phyloP scores from a whole-genome alignment of 2,329 filamentous ascomycete genomes.

The Pestalotiopsis sp. region DNA sequence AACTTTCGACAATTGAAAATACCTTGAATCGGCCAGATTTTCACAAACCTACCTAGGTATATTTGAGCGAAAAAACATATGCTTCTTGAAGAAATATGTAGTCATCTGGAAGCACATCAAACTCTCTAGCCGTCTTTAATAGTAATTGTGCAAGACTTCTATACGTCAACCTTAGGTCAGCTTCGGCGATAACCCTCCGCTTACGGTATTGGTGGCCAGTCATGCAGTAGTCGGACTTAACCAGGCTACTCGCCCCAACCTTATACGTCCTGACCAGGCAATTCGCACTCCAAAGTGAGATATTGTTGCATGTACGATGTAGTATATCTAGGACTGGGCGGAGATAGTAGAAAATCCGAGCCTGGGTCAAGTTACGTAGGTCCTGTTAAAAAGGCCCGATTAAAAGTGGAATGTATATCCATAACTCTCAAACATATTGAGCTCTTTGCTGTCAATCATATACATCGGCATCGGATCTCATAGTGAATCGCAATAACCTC shows the following conservation, averaged over 20 bases:
- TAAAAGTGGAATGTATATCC: not conserved
- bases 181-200: not conserved
- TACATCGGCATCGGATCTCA: no score
- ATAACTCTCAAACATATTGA: not conserved
- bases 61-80: no score
- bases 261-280: not conserved
- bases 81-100: no score
- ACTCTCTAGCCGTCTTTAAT: no score
- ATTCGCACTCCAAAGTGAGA: not conserved
- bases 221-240: not conserved
- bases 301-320: not conserved
- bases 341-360: not conserved
- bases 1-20: no score
- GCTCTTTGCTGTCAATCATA: no score
- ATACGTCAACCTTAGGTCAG: not conserved
- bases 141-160: no score
- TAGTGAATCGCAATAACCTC: not conserved
- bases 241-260: not conserved
- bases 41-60: no score
- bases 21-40: no score
- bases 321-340: not conserved
- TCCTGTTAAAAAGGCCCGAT: not conserved
- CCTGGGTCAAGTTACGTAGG: not conserved
- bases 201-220: not conserved
- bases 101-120: no score